phyloP scores from a whole-genome alignment of 1,284 basidiomycete genomes.

The Cutaneotrichosporon mucoides region DNA sequence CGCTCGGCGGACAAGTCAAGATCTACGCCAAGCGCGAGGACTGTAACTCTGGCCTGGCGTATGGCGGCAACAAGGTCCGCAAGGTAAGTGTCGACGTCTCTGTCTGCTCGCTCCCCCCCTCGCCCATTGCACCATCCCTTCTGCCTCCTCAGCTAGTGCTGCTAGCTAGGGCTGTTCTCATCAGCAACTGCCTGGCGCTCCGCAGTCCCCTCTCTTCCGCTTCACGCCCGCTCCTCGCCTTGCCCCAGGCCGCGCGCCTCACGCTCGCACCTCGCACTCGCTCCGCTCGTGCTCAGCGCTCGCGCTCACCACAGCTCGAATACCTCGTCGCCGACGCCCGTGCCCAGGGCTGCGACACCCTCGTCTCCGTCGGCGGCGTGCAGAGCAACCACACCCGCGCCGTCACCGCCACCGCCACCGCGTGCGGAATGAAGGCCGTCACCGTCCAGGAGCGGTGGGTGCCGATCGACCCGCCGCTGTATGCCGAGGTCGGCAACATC shows the following conservation, averaged over 20 bases:
- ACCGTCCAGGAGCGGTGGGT: slow-evolving; percentile 40
- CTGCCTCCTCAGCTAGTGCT: no score
- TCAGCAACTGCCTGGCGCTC: no score
- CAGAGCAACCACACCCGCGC: slow-evolving; percentile 38
- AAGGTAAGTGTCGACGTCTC: slow-evolving; percentile 19
- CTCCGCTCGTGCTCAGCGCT: no score
- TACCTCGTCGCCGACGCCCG: slow-evolving; percentile 36
- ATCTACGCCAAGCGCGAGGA: slow-evolving; percentile 39
- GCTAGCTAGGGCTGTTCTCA: no score
- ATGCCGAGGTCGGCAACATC: slow-evolving; percentile 37
- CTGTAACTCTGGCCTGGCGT: slow-evolving; percentile 37
- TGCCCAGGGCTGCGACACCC: slow-evolving; percentile 29
- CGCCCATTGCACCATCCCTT: no score
- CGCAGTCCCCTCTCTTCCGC: no score
- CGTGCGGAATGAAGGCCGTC: slow-evolving; percentile 20
- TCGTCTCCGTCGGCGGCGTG: slow-evolving; percentile 39
- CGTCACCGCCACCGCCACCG: slow-evolving; percentile 20
- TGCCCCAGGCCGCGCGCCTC: no score
- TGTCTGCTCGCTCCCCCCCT: no score
- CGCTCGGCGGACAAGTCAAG: slow-evolving; percentile 28
- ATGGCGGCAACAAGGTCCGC: slow-evolving; percentile 40
- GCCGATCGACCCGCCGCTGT: slow-evolving; percentile 36
- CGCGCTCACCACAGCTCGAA: slow-evolving; percentile 25
- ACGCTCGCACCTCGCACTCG: no score
- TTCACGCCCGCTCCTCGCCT: no score